Base-by-base conservation (phyloP, 495 filamentous ascomycete species). In the Talaromyces adpressus region DNA sequence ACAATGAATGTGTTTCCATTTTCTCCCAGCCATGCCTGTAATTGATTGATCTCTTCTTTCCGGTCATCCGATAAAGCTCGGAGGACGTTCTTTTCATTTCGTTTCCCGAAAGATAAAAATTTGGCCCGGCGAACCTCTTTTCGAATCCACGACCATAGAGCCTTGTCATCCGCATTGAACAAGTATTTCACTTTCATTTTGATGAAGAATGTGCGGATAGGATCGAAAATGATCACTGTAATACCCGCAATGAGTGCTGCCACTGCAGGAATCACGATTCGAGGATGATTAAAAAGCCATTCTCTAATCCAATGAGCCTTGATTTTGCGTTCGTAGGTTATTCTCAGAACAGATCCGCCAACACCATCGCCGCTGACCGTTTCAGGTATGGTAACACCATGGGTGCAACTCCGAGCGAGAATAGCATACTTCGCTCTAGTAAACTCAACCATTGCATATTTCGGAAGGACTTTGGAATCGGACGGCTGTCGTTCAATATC, bases 1-100 rank as follows among this genome's bases (percentile, higher is more conserved):
- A 98, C 89, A 65, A 98, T 94, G 72, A 98, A 98, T 0, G 93
- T 97, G 53, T 93, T 91, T 1, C 85, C 84, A 2, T 89, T 90
- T 68, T 97, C 94, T 61, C 88, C 85, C 4, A 98, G 75, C 90
- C 91, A 95, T n/a, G 85, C 86, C 62, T 87, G 87, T 9, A 98
- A 82, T 66, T 91, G 86, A 23, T 90, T 82, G 64, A 97, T 93
- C 54, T 90, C 79, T 32, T 82, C 83, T 66, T 90, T 90, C 14
- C 91, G 86, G 72, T 97, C 92, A 62, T 91, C 91, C 87, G 92
- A 97, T 34, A 98, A 84, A 2, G 90, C 89, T 58, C 85, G 81
- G 54, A 98, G 79, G 12, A 89, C 86, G 5, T 84, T 87, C 51
- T 88, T 87, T 12, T 92, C 87, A 3, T 75, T 77, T 14, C 77